Conservation (phyloP, 345 rosid species). For the Populus tremula region DNA sequence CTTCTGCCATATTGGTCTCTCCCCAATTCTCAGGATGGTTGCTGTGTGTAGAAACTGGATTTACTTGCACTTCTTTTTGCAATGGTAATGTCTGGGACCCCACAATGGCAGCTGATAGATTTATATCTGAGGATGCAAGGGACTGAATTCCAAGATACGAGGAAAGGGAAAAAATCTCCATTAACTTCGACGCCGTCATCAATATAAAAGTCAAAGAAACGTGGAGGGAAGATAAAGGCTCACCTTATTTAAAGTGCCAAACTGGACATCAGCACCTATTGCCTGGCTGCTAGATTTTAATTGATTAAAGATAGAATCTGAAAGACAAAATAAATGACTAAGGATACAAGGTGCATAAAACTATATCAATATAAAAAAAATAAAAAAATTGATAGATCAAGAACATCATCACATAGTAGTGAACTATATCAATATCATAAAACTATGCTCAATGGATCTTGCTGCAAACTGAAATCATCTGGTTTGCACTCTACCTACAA, state of each 20-base stretch:
- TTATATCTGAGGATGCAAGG: conserved; percentile 36
- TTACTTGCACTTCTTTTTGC: conserved; percentile 39
- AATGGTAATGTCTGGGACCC: conserved; percentile 33
- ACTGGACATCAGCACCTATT: conserved; percentile 42
- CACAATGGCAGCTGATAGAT: conserved; percentile 29
- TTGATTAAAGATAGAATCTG: conserved; percentile 56
- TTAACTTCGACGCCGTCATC: conserved; percentile 10
- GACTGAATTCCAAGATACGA: conserved; percentile 23
- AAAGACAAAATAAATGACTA: conserved; percentile 3
- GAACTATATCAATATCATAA: too few relatives aligned
- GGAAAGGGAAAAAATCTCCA: conserved; percentile 9
- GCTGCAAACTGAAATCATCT: neutral
- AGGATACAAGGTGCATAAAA: neutral
- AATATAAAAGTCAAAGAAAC: conserved; percentile 4
- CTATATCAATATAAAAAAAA: neutral
- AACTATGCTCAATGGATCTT: neutral
- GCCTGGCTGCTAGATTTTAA: conserved; percentile 46
- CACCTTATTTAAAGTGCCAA: conserved; percentile 51
- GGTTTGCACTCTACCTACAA: neutral
- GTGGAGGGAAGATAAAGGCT: conserved; percentile 5
- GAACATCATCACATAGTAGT: neutral
- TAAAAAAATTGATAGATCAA: neutral
- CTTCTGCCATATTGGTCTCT: conserved; percentile 68
- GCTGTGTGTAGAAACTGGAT: conserved; percentile 45
- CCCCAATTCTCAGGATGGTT: conserved; percentile 54